Conservation (phyloP, 345 rosid species). For the Hibiscus mutabilis region DNA sequence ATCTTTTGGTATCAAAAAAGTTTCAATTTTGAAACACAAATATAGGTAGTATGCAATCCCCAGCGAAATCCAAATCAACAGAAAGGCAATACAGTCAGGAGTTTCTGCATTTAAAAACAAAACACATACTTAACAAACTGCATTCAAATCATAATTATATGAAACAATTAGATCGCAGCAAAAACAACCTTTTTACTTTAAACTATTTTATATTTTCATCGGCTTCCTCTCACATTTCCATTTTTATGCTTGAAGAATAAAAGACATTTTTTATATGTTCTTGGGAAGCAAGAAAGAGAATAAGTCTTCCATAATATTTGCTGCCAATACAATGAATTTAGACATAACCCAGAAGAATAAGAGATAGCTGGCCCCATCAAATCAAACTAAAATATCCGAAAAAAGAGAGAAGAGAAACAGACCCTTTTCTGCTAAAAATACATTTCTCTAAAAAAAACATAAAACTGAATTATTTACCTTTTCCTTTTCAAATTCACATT, state of each 20-base stretch:
- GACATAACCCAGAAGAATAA: constrained; percentile 5
- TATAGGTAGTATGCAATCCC: background rate
- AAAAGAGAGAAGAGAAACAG: background rate
- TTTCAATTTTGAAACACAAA: too few relatives aligned
- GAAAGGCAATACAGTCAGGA: background rate
- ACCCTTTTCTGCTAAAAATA: constrained; percentile 16
- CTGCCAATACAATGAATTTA: constrained; percentile 17
- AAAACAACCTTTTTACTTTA: background rate
- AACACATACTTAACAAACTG: background rate
- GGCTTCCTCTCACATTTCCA: background rate
- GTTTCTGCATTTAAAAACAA: constrained; percentile 5
- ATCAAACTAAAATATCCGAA: constrained; percentile 9
- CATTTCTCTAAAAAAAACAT: background rate
- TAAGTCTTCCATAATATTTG: background rate
- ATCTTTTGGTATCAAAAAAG: background rate
- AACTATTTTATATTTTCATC: background rate
- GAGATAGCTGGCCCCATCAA: background rate
- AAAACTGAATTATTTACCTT: background rate
- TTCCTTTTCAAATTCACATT: background rate
- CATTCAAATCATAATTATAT: constrained; percentile 6
- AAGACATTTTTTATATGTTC: too few relatives aligned
- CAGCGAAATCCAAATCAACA: background rate
- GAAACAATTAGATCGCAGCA: background rate
- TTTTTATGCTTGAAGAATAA: background rate
- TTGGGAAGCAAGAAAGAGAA: background rate